Evolutionary conservation across 345 rosid genomes (phyloP), one percentile per base, ranked within the genome.

Genomic region (Salix caprea): DNA sequence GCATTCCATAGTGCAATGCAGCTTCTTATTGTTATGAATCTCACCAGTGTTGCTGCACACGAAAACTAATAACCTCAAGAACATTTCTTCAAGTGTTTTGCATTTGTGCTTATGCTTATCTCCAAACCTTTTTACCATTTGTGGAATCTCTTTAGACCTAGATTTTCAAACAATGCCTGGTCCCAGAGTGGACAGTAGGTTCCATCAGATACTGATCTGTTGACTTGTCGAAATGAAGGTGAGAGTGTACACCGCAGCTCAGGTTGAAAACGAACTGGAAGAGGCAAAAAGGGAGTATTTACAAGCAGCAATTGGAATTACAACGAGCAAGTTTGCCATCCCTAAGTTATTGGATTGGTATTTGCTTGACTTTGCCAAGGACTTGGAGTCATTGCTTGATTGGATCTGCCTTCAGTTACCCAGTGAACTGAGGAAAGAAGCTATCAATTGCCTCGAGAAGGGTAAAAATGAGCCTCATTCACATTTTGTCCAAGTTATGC

Each of bases 331-430:
- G 78, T 88, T 91, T 37, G 91, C 78, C 65, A 91, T 91, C 65
- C 93, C 93, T 4, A 92, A 91, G 81, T 79, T 92, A 78, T 82
- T 94, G 80, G 92, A 89, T 79, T 87, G 98, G 97, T 92, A 92
- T 79, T 80, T 88, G 70, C 90, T 87, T 9, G 97, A 94, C 85
- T 92, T 91, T 80, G 93, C 98, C 34, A 94, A 94, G 80, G 92
- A 94, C 84, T 74, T 81, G 66, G 92, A 88, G 78, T 94, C 94
- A 34, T 79, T 94, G 76, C 90, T 94, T 10, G 94, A 94, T 76
- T 92, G 96, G 98, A 84, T 91, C 69, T 91, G 89, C 85, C 97
- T 91, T 70, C 97, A 94, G 80, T 74, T 91, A 78, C 98, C 96
- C 72, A 89, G 86, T 87, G 91, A 91, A 48, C 77, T 86, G 6